These are phyloP conservation scores for Trichosanthes truncata DNA, from an alignment of 306 rosid genomes.

Conservation along the genomic window DNA sequence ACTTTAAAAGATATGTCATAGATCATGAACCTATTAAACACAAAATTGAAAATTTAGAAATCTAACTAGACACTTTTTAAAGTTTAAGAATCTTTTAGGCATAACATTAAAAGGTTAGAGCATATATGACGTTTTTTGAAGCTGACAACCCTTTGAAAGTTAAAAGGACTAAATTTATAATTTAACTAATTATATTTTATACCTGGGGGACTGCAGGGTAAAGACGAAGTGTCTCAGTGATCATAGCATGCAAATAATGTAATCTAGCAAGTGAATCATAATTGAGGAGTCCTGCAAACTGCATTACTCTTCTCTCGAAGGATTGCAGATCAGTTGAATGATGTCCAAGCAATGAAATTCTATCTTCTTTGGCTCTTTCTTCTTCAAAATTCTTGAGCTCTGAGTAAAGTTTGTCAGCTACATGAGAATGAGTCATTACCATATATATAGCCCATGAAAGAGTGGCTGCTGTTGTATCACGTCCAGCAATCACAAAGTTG, in stretches of 20 bases:
- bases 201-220: slow-evolving; percentile 99
- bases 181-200: too few relatives aligned
- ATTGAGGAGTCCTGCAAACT: slow-evolving; percentile 45
- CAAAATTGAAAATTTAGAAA: too few relatives aligned
- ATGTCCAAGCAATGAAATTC: slow-evolving; percentile 28
- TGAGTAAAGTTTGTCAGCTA: slow-evolving; percentile 55
- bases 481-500: slow-evolving; percentile 95
- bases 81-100: too few relatives aligned
- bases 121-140: too few relatives aligned
- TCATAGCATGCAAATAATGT: slow-evolving; percentile 76
- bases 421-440: slow-evolving; percentile 59
- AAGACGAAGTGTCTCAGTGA: slow-evolving; percentile 81
- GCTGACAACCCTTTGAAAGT: too few relatives aligned
- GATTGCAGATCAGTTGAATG: slow-evolving; percentile 42
- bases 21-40: too few relatives aligned
- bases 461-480: slow-evolving; percentile 91
- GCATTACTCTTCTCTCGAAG: slow-evolving; percentile 45
- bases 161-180: too few relatives aligned
- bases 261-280: slow-evolving; percentile 60
- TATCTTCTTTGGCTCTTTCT: slow-evolving; percentile 46
- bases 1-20: too few relatives aligned
- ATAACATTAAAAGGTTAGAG: too few relatives aligned
- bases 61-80: too few relatives aligned
- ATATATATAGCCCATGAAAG: slow-evolving; percentile 91
- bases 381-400: slow-evolving; percentile 69